Base-by-base conservation (phyloP, 495 filamentous ascomycete species). In the Tuber aestivum region DNA sequence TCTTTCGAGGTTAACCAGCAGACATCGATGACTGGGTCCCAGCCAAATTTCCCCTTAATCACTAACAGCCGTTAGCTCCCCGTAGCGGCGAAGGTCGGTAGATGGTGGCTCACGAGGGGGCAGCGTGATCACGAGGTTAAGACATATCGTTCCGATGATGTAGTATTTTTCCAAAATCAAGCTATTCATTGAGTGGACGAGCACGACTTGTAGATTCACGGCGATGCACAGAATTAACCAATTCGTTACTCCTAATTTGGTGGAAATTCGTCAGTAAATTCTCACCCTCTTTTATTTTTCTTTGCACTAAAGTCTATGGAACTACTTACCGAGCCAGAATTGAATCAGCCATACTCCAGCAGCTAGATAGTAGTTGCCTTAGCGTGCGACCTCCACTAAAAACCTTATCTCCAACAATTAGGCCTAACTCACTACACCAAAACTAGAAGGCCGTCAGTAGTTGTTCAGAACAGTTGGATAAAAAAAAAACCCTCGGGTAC, bases 141-240 rank as follows among this genome's bases (percentile, higher is more conserved):
- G 78, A 16, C 70, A 48, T 37, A 80, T 74, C 10, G 79, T 74
- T 18, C 73, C 74, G 23, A 70, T 38, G 50, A 80, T 77, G 56
- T 80, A 80, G 42, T 76, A 79, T 77, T 73, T 76, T n/a, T 80
- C 78, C n/a, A 79, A 21, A 1, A 75, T 16, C 23, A 74, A 69
- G 35, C 74, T 74, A 21, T 74, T 74, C 23, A 77, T 7, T 12
- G 79, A 80, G 69, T 80, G 79, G 18, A 80, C 79, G 35, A 80
- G 79, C 32, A 80, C 79, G 5, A 80, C 38, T 27, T 80, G 77
- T 23, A 80, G 77, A 69, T 79, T 79, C 5, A 79, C 18, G 20
- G 78, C 78, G 40, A 79, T 79, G 72, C 76, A 79, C 5, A 79
- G 72, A 27, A 79, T 75, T 42, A 79, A 79, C 72, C 72, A 79